Base-by-base conservation (phyloP, 2,329 filamentous ascomycete species). In the Orbilia javanica region DNA sequence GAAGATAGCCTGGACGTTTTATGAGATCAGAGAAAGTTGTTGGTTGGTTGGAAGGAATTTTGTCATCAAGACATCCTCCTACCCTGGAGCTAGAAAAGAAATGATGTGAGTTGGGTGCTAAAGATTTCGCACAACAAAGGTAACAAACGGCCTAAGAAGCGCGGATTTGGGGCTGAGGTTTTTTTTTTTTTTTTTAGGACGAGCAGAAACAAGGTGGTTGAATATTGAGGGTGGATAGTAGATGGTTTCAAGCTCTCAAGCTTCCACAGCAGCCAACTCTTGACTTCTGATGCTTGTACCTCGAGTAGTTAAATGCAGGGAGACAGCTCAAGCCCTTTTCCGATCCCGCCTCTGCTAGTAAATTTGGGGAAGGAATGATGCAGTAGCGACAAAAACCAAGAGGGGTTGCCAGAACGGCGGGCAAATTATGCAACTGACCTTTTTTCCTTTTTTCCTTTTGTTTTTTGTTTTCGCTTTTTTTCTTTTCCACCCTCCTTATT, bases 301-400 rank as follows among this genome's bases (percentile, higher is more conserved):
- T 22, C 8, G 8, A 42, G 31, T 20, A 44, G n/a, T n/a, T 20
- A 2, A 27, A 39, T 42, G 52, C 36, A 52, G 52, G 42, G 39
- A 69, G 22, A 20, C 36, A 46, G 39, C 34, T 48, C 36, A 10
- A 25, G 18, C 7, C 44, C 46, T 22, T 13, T 22, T 13, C 39
- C 25, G 11, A 68, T 39, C 42, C 25, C 57, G 15, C 34, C 15
- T 52, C 20, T 63, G 34, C 62, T 31, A 60, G 70, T 46, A 48
- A 67, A 67, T 36, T 67, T 62, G n/a, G 29, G 52, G 63, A 62
- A 67, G 63, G 69, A 60, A 72, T 46, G 20, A 11, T 44, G 62
- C 27, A 53, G 62, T 20, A 53, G 31, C 36, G 31, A 66, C 27
- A 50, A 66, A 74, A 50, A 34, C 34, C 34, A 39, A 44, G 62